phyloP scores from a whole-genome alignment of 2,329 filamentous ascomycete species.

The Colletotrichum tofieldiae region DNA sequence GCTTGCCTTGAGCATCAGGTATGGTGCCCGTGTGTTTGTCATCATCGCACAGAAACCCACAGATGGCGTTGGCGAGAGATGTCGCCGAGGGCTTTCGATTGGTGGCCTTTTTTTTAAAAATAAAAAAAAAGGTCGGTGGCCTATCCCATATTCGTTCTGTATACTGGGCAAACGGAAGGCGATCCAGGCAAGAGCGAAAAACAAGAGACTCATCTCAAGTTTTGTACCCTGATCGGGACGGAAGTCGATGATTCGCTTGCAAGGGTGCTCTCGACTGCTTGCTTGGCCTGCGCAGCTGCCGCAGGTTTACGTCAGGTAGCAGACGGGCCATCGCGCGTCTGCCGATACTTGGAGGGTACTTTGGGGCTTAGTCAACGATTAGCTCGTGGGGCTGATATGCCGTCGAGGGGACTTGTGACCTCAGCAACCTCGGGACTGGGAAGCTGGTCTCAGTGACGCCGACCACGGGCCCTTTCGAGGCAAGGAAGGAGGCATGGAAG shows the following conservation, averaged over 20 bases:
- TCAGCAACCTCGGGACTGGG: slow-evolving; percentile 3
- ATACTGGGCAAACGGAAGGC: background rate
- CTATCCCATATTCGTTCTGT: background rate
- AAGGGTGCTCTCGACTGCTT: slow-evolving; percentile 18
- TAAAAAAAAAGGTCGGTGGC: background rate
- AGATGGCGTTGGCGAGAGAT: slow-evolving; percentile 21
- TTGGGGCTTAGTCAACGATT: slow-evolving; percentile 27
- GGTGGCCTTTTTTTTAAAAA: slow-evolving; percentile 2
- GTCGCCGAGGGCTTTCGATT: slow-evolving; percentile 32
- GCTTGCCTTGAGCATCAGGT: background rate
- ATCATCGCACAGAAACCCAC: slow-evolving; percentile 33
- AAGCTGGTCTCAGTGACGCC: background rate
- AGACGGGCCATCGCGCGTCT: background rate
- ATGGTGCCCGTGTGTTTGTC: slow-evolving; percentile 7
- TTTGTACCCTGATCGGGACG: background rate
- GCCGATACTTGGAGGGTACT: slow-evolving; percentile 12
- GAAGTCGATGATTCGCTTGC: background rate
- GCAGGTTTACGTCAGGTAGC: slow-evolving; percentile 12
- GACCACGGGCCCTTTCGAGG: too few relatives aligned
- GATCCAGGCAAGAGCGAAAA: background rate
- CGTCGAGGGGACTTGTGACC: background rate
- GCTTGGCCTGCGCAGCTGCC: slow-evolving; percentile 23
- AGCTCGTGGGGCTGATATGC: slow-evolving; percentile 34
- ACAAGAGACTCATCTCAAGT: background rate
- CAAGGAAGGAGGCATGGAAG: too few relatives aligned